Evolutionary conservation across 805 yeast species (phyloP), one percentile per base, ranked within the genome.

Genomic region (Ogataea corticis): DNA sequence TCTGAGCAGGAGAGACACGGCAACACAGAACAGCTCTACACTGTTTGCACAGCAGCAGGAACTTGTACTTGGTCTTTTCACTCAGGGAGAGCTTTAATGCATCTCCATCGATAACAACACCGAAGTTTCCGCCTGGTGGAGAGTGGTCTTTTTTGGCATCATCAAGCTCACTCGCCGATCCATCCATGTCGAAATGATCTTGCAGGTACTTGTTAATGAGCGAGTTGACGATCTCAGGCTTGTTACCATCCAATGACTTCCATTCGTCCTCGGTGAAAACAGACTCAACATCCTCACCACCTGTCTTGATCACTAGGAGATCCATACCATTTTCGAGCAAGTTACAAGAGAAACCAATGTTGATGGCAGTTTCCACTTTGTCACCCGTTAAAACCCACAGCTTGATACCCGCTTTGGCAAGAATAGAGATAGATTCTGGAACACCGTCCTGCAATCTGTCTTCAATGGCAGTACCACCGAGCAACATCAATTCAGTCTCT

Each of bases 371-470:
- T 65, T 87, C 95, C n/a, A 87, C 87, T 64, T 85, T 86, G 64
- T 87, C 95, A 68, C 95, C 95, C 2, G 95, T 87, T 39, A 87
- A 70, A 38, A 87, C 94, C 95, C 95, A 87, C 42, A 87, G 68
- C 63, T 87, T 87, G 45, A 87, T 83, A 62, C 95, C 94, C 7
- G 94, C 94, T 51, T 80, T 72, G 13, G 79, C 85, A 45, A 87
- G 69, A 5, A 81, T 61, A 7, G 82, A 78, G 58, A 87, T 87
- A 13, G 92, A 77, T 55, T 85, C 94, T 2, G 94, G 92, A 44
- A 87, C 95, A 68, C 94, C 94, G 56, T 84, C 89, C 65, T 87
- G 95, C 49, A 87, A 68, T 61, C 90, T 73, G 70, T 87, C 95
- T 63, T 87, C 95, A 63, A 87, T 87, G 27, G 94, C 94, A 33